Percentiles rank a stretch among this genome's conserved stretches.
Evolutionary conservation across 345 rosid genomes (phyloP).

Genomic region (Populus simonii): DNA sequence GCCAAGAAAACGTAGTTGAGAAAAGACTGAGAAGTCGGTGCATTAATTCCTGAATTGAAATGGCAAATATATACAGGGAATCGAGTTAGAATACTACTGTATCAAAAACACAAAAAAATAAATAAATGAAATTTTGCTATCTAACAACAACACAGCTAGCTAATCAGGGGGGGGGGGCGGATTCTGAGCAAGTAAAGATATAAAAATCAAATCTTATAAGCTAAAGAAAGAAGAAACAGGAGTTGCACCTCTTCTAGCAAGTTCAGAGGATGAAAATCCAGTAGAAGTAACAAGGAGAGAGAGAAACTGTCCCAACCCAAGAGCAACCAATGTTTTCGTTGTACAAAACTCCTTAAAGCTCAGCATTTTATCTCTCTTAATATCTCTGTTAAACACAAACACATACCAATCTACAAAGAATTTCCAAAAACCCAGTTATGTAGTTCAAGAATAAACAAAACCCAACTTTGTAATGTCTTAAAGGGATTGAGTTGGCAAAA

Average conservation of each 20-base stretch:
- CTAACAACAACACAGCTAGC: neutral
- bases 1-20: slow-evolving; percentile 44
- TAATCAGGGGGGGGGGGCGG: neutral
- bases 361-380: slow-evolving; percentile 15
- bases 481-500: neutral
- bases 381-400: neutral
- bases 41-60: slow-evolving; percentile 39
- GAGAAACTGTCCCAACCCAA: slow-evolving; percentile 72
- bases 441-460: neutral
- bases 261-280: slow-evolving; percentile 52
- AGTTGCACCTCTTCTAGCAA: slow-evolving; percentile 57
- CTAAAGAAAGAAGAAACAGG: slow-evolving; percentile 1
- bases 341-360: slow-evolving; percentile 43
- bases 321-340: slow-evolving; percentile 58
- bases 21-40: slow-evolving; percentile 51
- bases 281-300: slow-evolving; percentile 58
- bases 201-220: neutral
- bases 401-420: neutral
- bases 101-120: neutral
- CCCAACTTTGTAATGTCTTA: neutral
- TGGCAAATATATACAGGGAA: neutral
- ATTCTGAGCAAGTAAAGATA: neutral
- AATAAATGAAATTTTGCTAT: neutral
- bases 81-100: neutral
- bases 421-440: neutral